phyloP scores from a whole-genome alignment of 768 basidiomycete species.

The Termitomyces heimii region DNA sequence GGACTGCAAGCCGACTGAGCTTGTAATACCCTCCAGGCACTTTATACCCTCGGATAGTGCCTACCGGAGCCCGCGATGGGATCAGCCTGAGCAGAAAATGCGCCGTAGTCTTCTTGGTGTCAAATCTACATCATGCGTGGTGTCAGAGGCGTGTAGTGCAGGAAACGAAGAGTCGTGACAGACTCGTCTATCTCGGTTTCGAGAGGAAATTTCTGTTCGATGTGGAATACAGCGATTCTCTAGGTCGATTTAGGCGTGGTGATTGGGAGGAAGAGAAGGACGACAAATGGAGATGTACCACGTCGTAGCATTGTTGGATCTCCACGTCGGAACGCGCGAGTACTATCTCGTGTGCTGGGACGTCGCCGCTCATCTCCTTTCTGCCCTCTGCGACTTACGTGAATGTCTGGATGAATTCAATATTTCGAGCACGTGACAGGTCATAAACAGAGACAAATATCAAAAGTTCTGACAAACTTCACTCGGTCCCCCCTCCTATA shows the following conservation, averaged over 20 bases:
- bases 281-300: conserved; percentile 27
- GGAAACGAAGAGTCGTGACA: conserved; percentile 6
- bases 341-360: conserved; percentile 55
- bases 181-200: conserved; percentile 76
- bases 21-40: conserved; percentile 52
- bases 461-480: conserved; percentile 8
- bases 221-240: conserved; percentile 53
- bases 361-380: background rate
- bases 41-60: conserved; percentile 56
- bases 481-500: no score
- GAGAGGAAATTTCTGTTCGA: conserved; percentile 66
- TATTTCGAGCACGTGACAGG: conserved; percentile 9
- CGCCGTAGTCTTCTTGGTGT: conserved; percentile 42
- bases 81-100: conserved; percentile 70
- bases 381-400: no score
- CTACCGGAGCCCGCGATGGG: conserved; percentile 57
- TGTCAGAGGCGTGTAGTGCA: background rate
- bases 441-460: conserved; percentile 9
- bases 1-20: conserved; percentile 65
- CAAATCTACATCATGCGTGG: conserved; percentile 39
- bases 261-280: background rate
- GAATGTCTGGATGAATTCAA: no score
- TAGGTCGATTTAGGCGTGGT: conserved; percentile 6
- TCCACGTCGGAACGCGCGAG: conserved; percentile 39
- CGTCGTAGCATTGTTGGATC: conserved; percentile 59